phyloP scores from a whole-genome alignment of 768 basidiomycete species.

The Boletus sensibilis region DNA sequence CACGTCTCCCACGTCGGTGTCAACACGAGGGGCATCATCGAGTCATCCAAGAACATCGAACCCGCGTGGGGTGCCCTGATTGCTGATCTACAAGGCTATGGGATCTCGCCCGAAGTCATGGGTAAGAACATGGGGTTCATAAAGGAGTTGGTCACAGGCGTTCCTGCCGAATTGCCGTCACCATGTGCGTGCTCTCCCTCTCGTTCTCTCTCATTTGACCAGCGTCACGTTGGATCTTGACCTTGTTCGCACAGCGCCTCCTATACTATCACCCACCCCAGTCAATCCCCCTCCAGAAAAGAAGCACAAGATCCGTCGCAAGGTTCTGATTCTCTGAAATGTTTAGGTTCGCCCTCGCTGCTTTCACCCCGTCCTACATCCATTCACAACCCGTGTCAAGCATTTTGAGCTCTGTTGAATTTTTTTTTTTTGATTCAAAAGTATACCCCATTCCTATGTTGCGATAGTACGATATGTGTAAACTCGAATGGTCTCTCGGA shows the following conservation, averaged over 20 bases:
- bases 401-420: constrained; percentile 3
- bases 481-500: constrained; percentile 12
- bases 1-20: constrained; percentile 67
- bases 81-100: constrained; percentile 42
- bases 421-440: constrained; percentile 9
- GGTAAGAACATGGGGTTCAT: constrained; percentile 37
- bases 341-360: neutral
- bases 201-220: neutral
- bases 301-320: constrained; percentile 34
- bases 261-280: constrained; percentile 8
- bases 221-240: neutral
- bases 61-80: constrained; percentile 51
- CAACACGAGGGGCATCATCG: constrained; percentile 48
- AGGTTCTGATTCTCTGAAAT: constrained; percentile 28
- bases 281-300: constrained; percentile 19
- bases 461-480: constrained; percentile 23
- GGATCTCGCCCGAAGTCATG: constrained; percentile 34
- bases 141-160: constrained; percentile 26
- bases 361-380: neutral
- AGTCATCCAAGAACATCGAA: constrained; percentile 53
- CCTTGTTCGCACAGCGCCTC: constrained; percentile 3
- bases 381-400: neutral
- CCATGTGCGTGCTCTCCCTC: constrained; percentile 12
- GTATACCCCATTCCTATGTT: constrained; percentile 13
- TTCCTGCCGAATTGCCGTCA: constrained; percentile 1